Evolutionary conservation across 192 early-diverging fungal genomes (phyloP).

Genomic region (Mortierella antarctica): DNA sequence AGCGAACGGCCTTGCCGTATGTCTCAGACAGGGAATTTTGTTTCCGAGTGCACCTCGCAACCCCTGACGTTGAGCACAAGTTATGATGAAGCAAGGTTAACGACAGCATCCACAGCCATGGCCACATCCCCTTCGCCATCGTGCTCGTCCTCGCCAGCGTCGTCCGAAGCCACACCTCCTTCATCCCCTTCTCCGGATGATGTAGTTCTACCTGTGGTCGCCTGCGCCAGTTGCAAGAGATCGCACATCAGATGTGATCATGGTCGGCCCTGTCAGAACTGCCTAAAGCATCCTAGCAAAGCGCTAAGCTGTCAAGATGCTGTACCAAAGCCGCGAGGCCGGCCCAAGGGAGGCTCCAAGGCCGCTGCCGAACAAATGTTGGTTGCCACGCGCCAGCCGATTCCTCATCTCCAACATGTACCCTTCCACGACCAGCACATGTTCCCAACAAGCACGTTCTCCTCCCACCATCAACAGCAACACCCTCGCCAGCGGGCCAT

Average conservation of each 20-base stretch:
- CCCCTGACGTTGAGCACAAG: too few species aligned
- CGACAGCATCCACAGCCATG: too few species aligned
- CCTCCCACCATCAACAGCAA: too few species aligned
- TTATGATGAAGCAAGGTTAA: too few species aligned
- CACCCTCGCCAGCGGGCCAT: conserved; percentile 5
- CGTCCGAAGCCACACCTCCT: conserved; percentile 13
- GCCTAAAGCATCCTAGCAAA: conserved; percentile 40
- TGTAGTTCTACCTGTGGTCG: conserved; percentile 23
- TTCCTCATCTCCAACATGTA: not conserved
- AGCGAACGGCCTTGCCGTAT: too few species aligned
- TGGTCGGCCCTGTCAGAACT: conserved; percentile 43
- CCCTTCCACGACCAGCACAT: not conserved
- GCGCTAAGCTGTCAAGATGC: conserved; percentile 31
- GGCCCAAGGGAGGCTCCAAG: conserved; percentile 44
- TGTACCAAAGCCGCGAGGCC: conserved; percentile 46
- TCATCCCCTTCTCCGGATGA: conserved; percentile 33
- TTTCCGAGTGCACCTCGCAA: too few species aligned
- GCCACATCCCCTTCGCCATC: conserved; percentile 1
- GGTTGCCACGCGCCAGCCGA: not conserved
- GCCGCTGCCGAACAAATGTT: not conserved
- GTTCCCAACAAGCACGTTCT: too few species aligned
- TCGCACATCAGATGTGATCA: conserved; percentile 51
- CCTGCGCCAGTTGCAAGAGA: conserved; percentile 41
- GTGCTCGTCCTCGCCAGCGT: conserved; percentile 13
- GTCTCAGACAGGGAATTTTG: too few species aligned